phyloP scores from a whole-genome alignment of 768 basidiomycete species.

The Leccinum fibrillosum region DNA sequence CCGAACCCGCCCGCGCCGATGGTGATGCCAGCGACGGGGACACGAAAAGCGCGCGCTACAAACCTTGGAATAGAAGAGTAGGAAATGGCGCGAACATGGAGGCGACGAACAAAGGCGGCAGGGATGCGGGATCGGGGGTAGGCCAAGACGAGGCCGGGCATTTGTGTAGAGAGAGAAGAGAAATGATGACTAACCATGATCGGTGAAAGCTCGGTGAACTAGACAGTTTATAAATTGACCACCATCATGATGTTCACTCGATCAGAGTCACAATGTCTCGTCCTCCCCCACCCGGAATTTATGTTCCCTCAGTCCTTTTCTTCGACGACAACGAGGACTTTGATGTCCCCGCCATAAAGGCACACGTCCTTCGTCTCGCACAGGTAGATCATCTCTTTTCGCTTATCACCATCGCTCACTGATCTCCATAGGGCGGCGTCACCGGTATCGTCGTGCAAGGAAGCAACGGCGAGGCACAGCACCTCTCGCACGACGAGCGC shows the following conservation, averaged over 20 bases:
- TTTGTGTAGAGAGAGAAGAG: no score
- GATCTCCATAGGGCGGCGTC: conserved; percentile 58
- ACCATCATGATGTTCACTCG: neutral
- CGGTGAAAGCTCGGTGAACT: neutral
- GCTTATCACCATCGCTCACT: conserved; percentile 16
- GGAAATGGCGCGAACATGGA: conserved; percentile 74
- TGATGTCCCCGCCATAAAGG: conserved; percentile 61
- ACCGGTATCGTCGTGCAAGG: conserved; percentile 73
- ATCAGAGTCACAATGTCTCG: conserved; percentile 17
- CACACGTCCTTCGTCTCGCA: conserved; percentile 73
- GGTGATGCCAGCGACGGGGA: conserved; percentile 85
- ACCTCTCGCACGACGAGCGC: conserved; percentile 70
- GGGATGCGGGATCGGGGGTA: conserved; percentile 25
- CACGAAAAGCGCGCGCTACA: conserved; percentile 80
- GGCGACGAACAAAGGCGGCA: conserved; percentile 48
- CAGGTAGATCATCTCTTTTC: conserved; percentile 38
- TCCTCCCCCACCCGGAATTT: conserved; percentile 65
- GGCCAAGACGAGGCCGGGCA: no score
- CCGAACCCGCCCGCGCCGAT: conserved; percentile 89
- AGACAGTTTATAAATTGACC: no score
- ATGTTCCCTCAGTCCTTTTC: conserved; percentile 78
- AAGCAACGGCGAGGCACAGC: conserved; percentile 74
- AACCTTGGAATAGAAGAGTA: conserved; percentile 89
- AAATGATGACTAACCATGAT: neutral
- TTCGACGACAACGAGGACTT: conserved; percentile 68